Percentiles rank a stretch among this genome's conserved stretches.
These are phyloP conservation scores for Moesziomyces sp. DNA, from an alignment of 1,284 basidiomycete species.

Conservation along the genomic window DNA sequence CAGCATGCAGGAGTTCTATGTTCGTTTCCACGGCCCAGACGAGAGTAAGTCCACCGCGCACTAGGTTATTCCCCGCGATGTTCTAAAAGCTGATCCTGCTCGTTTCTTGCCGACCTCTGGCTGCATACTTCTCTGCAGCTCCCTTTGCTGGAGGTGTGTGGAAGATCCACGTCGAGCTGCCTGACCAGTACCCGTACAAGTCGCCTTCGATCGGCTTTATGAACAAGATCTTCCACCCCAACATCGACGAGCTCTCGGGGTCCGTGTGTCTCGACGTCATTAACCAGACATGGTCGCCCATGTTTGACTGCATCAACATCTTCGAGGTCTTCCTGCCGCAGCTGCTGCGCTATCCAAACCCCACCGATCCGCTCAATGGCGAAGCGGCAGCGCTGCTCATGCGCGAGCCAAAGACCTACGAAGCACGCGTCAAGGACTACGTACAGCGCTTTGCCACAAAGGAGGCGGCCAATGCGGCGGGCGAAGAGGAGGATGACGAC, in stretches of 20 bases:
- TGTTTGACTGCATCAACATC: slow-evolving; percentile 93
- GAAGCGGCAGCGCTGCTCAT: slow-evolving; percentile 96
- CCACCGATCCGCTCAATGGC: slow-evolving; percentile 95
- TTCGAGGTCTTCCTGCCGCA: slow-evolving; percentile 98
- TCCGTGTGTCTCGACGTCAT: slow-evolving; percentile 64
- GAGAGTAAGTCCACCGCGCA: slow-evolving; percentile 80
- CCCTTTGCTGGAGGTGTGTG: slow-evolving; percentile 95
- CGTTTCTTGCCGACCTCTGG: slow-evolving; percentile 1
- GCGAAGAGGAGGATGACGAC: slow-evolving; percentile 48
- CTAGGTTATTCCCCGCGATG: too few species aligned
- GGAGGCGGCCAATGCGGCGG: slow-evolving; percentile 47
- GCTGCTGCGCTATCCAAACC: slow-evolving; percentile 95
- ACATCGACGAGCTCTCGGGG: slow-evolving; percentile 86
- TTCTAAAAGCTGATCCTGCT: background rate
- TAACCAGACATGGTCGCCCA: slow-evolving; percentile 61
- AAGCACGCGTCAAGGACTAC: slow-evolving; percentile 60
- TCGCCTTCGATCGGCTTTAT: slow-evolving; percentile 98
- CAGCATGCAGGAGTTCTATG: slow-evolving; percentile 98
- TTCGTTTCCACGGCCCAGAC: slow-evolving; percentile 89
- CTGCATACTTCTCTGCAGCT: slow-evolving; percentile 71
- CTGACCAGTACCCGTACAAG: slow-evolving; percentile 98
- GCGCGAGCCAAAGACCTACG: slow-evolving; percentile 85
- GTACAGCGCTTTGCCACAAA: slow-evolving; percentile 56
- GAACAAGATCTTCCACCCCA: slow-evolving; percentile 99
- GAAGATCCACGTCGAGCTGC: slow-evolving; percentile 99